Base-by-base conservation (phyloP, 768 basidiomycete genomes). In the Termitomyces sp. region DNA sequence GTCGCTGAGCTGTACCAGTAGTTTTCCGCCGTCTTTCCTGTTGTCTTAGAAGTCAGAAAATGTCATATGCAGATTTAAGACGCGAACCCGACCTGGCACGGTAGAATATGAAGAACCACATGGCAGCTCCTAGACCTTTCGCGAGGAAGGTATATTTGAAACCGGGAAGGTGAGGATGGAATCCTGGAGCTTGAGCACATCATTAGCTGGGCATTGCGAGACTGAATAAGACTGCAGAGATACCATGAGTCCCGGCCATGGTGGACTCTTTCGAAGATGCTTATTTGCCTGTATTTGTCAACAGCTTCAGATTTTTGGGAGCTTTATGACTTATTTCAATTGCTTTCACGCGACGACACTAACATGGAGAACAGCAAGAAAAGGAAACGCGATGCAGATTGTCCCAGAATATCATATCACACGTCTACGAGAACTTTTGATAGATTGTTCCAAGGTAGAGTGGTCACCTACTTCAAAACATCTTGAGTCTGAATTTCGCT, bases 61-160 rank as follows among this genome's bases (percentile, higher is more conserved):
- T 60, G 11, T 16, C 42, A 32, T 28, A 55, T 36, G 20, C 32
- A 42, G 42, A 48, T 46, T 11, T 3, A 54, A 13, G 45, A 54
- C 32, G 12, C n/a, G 18, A 28, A 51, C 81, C 90, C 70, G 69
- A 96, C 95, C 94, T 82, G 65, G 91, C 90, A 59, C 95, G 88
- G 77, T 96, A 97, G 81, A 97, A 96, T 72, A 97, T 94, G 81
- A 95, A 97, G 85, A 96, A 96, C 95, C 95, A 97, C 95, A 97
- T 96, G 28, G 87, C 84, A 38, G 94, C 95, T 53, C 95, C 95
- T 49, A 97, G 79, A 62, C 85, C 87, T 75, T 94, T 95, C 32
- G 90, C 84, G 35, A 96, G 81, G 73, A 93, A 86, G 61, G 83
- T 84, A 75, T 94, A 87, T 69, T 80, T 84, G 68, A 85, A 80